Evolutionary conservation across 495 filamentous ascomycete species (phyloP), one percentile per base, ranked within the genome.

Genomic region (Hyphodiscus hymeniophilus): DNA sequence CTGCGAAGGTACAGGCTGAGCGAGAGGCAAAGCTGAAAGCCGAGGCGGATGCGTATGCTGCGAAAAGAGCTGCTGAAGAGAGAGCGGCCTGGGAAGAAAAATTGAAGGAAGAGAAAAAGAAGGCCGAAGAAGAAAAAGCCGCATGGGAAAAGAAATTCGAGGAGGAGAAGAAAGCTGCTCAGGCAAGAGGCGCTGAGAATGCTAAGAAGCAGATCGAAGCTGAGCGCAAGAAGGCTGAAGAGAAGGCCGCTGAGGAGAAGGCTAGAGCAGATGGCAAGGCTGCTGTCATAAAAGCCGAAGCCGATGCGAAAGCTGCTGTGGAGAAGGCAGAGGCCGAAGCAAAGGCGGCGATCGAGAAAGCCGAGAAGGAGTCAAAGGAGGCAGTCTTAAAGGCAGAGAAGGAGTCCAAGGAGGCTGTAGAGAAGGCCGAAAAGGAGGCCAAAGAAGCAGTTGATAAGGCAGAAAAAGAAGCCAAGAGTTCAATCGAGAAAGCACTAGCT

Each of bases 221-320:
- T 11, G 55, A 53, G 18, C 51, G 33, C 34, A 54, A 54, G 30
- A 51, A 66, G n/a, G 65, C 52, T 6, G 58, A 57, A 12, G 59
- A 61, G 18, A 54, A 58, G 15, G 63, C 61, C 30, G 66, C 61
- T 4, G 63, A 67, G 22, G 65, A 69, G 7, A 68, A 69, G 42
- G 69, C 66, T 0, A 65, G 64, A 38, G 51, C 56, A 16, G 57
- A 60, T n/a, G 62, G 59, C 30, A 46, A 49, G 22, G 64, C 62
- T 16, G 71, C 69, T n/a, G 54, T 60, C 1, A 67, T 63, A 7
- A 67, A 68, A 42, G 68, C 66, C 1, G 62, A 64, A 38, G 48
- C 52, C 15, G 54, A 59, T n/a, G 60, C 61, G 41, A 51, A 52
- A 18, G 58, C 55, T 20, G 52, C 48, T 17, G 52, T 46, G 34